phyloP scores from a whole-genome alignment of 495 filamentous ascomycete genomes.

The Tuber melanosporum region DNA sequence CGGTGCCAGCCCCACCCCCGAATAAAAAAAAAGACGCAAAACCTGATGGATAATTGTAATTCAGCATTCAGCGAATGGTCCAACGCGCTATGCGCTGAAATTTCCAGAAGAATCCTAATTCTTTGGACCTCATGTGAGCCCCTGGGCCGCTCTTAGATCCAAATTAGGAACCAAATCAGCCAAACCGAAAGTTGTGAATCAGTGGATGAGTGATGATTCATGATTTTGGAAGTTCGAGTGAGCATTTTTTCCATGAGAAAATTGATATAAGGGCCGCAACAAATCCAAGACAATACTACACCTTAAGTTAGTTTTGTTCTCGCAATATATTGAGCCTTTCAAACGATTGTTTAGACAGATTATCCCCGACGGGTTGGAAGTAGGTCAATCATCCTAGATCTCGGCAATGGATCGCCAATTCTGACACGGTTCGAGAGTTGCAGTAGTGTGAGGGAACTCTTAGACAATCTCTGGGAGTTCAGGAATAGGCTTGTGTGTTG shows the following conservation, averaged over 20 bases:
- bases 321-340: not conserved
- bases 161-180: not conserved
- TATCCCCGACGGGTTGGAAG: too few species aligned
- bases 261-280: not conserved
- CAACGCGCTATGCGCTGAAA: not conserved
- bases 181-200: not conserved
- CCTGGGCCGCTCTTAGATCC: not conserved
- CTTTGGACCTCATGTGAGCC: not conserved
- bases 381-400: not conserved
- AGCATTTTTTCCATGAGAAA: not conserved
- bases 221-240: not conserved
- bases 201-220: not conserved
- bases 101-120: not conserved
- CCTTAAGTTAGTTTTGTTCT: not conserved
- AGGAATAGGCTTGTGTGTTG: not conserved
- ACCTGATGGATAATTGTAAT: not conserved
- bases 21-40: not conserved
- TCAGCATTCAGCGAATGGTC: not conserved
- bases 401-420: not conserved
- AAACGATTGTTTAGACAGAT: not conserved
- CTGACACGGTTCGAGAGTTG: not conserved
- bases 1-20: not conserved
- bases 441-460: not conserved
- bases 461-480: not conserved
- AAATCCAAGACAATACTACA: not conserved